Conservation (phyloP, 345 rosid species). For the Clarkia xantiana region DNA sequence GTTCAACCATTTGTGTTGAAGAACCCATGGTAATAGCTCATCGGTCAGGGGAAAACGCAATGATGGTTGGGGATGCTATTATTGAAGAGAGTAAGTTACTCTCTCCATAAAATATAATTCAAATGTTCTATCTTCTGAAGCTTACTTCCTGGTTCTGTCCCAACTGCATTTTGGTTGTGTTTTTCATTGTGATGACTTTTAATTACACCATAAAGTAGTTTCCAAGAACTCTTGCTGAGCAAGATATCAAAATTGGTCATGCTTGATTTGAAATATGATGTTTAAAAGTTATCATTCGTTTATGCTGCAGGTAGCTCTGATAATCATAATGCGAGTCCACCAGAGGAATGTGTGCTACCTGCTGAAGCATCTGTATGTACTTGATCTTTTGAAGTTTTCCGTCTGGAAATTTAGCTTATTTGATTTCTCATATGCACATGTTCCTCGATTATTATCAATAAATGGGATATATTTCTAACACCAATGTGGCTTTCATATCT, state of each 20-base stretch:
- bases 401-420: background rate
- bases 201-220: background rate
- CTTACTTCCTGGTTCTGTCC: background rate
- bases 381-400: background rate
- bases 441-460: too few relatives aligned
- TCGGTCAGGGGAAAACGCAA: constrained; percentile 19
- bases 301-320: constrained; percentile 28
- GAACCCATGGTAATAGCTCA: constrained; percentile 19
- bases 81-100: constrained; percentile 38
- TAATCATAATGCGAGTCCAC: constrained; percentile 20
- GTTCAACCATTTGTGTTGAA: constrained; percentile 18
- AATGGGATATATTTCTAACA: too few relatives aligned
- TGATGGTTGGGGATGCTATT: constrained; percentile 10
- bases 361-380: constrained; percentile 8
- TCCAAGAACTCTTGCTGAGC: background rate
- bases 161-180: too few relatives aligned
- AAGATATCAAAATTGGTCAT: background rate
- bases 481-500: too few relatives aligned
- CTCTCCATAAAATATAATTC: background rate
- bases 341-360: constrained; percentile 27
- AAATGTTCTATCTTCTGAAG: background rate
- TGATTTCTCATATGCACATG: too few relatives aligned
- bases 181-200: too few relatives aligned
- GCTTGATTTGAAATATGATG: constrained; percentile 3
- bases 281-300: constrained; percentile 2